Percentiles rank a stretch among this genome's conserved stretches.
These are phyloP conservation scores for Pyronema omphalodes DNA, from an alignment of 495 filamentous ascomycete genomes.

Conservation along the genomic window DNA sequence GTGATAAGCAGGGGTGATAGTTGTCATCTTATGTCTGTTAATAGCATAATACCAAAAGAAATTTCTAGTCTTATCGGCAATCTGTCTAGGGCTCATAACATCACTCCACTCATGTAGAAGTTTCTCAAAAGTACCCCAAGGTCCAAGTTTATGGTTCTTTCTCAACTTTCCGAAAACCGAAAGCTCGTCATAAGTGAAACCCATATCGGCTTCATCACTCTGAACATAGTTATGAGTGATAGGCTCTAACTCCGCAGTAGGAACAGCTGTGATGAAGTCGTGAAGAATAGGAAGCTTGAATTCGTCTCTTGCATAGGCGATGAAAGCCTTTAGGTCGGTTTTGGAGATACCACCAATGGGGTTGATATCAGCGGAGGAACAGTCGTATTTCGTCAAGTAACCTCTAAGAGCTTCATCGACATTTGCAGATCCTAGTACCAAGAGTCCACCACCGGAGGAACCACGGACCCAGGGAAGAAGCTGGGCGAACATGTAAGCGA, in stretches of 20 bases:
- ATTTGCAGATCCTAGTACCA: slow-evolving; percentile 47
- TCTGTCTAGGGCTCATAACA: slow-evolving; percentile 27
- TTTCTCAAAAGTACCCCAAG: slow-evolving; percentile 49
- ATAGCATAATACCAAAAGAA: slow-evolving; percentile 51
- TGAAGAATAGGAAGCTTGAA: slow-evolving; percentile 57
- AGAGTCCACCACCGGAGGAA: slow-evolving; percentile 36
- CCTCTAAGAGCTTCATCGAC: slow-evolving; percentile 39
- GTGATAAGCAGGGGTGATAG: slow-evolving; percentile 42
- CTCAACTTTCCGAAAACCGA: slow-evolving; percentile 34
- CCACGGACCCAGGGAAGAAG: slow-evolving; percentile 39
- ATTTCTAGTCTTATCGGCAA: slow-evolving; percentile 29
- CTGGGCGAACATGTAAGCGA: slow-evolving; percentile 56
- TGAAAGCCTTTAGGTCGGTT: slow-evolving; percentile 62
- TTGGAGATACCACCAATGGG: slow-evolving; percentile 58
- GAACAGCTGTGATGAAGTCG: slow-evolving; percentile 54
- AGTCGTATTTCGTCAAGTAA: slow-evolving; percentile 61
- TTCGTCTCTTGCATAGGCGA: slow-evolving; percentile 39
- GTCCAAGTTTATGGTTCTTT: slow-evolving; percentile 55
- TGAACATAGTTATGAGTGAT: slow-evolving; percentile 50
- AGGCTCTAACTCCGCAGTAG: slow-evolving; percentile 73
- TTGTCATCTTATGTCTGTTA: slow-evolving; percentile 49
- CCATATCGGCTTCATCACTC: slow-evolving; percentile 62
- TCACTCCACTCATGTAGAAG: slow-evolving; percentile 54
- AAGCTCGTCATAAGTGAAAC: slow-evolving; percentile 39
- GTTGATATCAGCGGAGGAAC: slow-evolving; percentile 41